These are phyloP conservation scores for Limonium bicolor DNA, from an alignment of 148 eudicot genomes.

Conservation along the genomic window DNA sequence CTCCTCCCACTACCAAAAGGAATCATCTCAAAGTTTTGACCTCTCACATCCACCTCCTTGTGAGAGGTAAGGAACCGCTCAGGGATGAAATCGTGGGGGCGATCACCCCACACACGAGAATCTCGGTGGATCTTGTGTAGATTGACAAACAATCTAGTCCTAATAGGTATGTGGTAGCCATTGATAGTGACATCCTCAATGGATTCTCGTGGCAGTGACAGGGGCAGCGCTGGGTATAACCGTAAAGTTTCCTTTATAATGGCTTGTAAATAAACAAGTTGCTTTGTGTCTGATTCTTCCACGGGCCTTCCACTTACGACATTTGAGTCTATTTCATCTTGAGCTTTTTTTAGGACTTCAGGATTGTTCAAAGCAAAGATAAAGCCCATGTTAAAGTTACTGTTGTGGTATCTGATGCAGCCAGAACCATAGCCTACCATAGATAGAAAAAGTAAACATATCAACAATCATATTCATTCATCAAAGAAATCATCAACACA, in stretches of 20 bases:
- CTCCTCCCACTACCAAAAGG: slow-evolving; percentile 21
- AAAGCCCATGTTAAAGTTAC: slow-evolving; percentile 18
- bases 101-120: slow-evolving; percentile 14
- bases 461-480: too few species aligned
- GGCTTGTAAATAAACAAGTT: slow-evolving; percentile 22
- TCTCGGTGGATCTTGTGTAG: slow-evolving; percentile 23
- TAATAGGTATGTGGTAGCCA: slow-evolving; percentile 16
- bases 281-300: slow-evolving; percentile 10
- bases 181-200: slow-evolving; percentile 8
- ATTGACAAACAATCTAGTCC: slow-evolving; percentile 16
- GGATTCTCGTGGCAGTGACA: slow-evolving; percentile 8
- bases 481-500: too few species aligned
- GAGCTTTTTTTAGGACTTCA: slow-evolving; percentile 11
- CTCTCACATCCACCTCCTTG: slow-evolving; percentile 14
- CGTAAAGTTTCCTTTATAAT: slow-evolving; percentile 20
- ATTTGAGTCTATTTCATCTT: slow-evolving; percentile 13
- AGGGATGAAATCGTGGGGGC: slow-evolving; percentile 16
- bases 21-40: slow-evolving; percentile 15
- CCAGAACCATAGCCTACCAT: slow-evolving; percentile 1
- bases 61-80: slow-evolving; percentile 18
- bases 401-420: slow-evolving; percentile 10
- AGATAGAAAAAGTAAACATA: too few species aligned
- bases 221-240: slow-evolving; percentile 12
- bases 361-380: slow-evolving; percentile 17
- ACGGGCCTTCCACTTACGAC: slow-evolving; percentile 17